Conservation (phyloP, 768 basidiomycete species). For the Psilocybe subaeruginosa region DNA sequence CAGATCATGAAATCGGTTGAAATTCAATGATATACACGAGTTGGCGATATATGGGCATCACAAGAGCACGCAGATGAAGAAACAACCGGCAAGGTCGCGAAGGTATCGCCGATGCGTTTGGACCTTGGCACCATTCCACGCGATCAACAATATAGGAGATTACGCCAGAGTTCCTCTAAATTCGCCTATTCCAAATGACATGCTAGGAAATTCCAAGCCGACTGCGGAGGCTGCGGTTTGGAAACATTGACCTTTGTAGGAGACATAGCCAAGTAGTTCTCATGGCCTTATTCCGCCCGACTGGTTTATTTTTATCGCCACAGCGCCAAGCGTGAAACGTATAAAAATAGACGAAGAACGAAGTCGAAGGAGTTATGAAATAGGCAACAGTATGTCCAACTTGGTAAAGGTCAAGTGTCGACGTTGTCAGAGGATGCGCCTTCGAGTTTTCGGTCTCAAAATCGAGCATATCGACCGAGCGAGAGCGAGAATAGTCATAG, state of each 20-base stretch:
- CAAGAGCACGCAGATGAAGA: neutral
- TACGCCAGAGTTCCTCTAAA: constrained; percentile 1
- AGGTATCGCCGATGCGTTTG: neutral
- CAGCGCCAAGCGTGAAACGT: neutral
- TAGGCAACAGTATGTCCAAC: neutral
- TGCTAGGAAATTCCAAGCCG: constrained; percentile 15
- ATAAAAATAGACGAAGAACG: neutral
- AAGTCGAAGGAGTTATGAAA: neutral
- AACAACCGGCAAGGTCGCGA: neutral
- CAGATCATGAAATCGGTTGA: neutral
- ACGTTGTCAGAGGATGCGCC: neutral
- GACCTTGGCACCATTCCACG: constrained; percentile 7
- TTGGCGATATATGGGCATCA: neutral
- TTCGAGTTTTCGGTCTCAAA: too few relatives aligned
- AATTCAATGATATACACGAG: neutral
- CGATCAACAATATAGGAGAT: neutral
- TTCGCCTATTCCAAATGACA: neutral
- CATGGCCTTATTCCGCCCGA: constrained; percentile 8
- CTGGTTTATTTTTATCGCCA: neutral
- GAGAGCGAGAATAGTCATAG: too few relatives aligned
- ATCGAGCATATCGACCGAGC: too few relatives aligned
- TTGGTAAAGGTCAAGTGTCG: neutral
- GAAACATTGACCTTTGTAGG: constrained; percentile 17
- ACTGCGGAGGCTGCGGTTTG: constrained; percentile 27
- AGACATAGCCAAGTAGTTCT: constrained; percentile 14